phyloP scores from a whole-genome alignment of 2,329 filamentous ascomycete species.

The Phialemonium atrogriseum region DNA sequence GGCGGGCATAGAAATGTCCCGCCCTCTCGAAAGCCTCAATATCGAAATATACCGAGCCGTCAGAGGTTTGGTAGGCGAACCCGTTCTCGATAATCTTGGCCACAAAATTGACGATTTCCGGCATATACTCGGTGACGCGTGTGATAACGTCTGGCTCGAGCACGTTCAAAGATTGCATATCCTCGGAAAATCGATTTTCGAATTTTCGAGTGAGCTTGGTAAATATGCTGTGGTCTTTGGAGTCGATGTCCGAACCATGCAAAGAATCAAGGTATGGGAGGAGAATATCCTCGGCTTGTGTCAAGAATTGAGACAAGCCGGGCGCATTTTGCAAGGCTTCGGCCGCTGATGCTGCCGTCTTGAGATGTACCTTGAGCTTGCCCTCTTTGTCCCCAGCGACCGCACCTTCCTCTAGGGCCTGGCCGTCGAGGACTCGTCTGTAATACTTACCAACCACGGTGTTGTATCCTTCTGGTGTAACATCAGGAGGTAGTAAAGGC shows the following conservation, averaged over 20 bases:
- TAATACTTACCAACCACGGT: slow-evolving; percentile 46
- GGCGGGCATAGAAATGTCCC: slow-evolving; percentile 76
- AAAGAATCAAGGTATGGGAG: slow-evolving; percentile 73
- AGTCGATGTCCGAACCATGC: slow-evolving; percentile 54
- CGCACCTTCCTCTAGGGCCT: slow-evolving; percentile 46
- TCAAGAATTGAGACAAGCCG: slow-evolving; percentile 31
- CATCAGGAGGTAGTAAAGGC: slow-evolving; percentile 37
- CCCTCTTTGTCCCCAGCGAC: slow-evolving; percentile 70
- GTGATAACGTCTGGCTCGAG: slow-evolving; percentile 74
- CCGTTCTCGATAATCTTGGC: slow-evolving; percentile 75
- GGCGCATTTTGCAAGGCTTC: slow-evolving; percentile 32
- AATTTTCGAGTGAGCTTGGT: slow-evolving; percentile 78
- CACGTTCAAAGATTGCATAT: slow-evolving; percentile 83
- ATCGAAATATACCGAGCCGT: slow-evolving; percentile 92
- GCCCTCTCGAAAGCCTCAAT: slow-evolving; percentile 76
- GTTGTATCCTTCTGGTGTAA: slow-evolving; percentile 38
- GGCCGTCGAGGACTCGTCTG: slow-evolving; percentile 44
- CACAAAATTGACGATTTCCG: slow-evolving; percentile 79
- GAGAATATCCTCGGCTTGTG: slow-evolving; percentile 57
- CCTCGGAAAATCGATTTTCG: slow-evolving; percentile 79
- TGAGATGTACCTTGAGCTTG: slow-evolving; percentile 85
- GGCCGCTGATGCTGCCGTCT: slow-evolving; percentile 47
- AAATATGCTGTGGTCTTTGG: slow-evolving; percentile 64
- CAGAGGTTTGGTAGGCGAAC: slow-evolving; percentile 66
- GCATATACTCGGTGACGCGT: slow-evolving; percentile 85